These are phyloP conservation scores for Avena insularis DNA, from an alignment of 176 grass and related monocot genomes.

Conservation along the genomic window DNA sequence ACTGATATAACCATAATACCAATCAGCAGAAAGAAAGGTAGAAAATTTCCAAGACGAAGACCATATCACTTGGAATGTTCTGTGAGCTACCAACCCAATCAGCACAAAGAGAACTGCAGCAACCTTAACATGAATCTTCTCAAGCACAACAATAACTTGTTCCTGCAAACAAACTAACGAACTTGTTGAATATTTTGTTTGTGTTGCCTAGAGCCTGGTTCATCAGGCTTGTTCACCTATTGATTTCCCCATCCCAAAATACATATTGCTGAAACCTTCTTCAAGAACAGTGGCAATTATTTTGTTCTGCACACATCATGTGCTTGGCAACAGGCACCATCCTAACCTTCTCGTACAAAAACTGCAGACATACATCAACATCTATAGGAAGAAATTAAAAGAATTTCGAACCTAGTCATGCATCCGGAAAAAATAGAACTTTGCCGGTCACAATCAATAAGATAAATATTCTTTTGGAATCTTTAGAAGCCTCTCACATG, in stretches of 20 bases:
- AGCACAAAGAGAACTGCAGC: slow-evolving; percentile 1
- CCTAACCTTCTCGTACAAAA: background rate
- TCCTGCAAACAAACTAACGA: background rate
- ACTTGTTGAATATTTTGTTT: background rate
- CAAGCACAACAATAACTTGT: background rate
- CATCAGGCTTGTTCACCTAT: background rate
- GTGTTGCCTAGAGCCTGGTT: background rate
- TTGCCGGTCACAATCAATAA: background rate
- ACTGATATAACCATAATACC: slow-evolving; percentile 15
- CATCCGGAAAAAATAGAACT: background rate
- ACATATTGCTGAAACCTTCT: background rate
- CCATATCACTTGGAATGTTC: background rate
- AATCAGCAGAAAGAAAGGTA: background rate
- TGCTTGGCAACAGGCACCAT: background rate
- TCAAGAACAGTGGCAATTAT: background rate
- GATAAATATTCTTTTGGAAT: background rate
- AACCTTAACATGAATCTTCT: background rate
- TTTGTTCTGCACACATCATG: background rate
- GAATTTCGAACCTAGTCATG: background rate
- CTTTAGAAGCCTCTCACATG: slow-evolving; percentile 14
- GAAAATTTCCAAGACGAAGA: background rate
- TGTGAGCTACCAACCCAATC: slow-evolving; percentile 1
- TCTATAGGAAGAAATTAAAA: background rate
- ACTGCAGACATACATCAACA: background rate
- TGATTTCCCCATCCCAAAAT: background rate